A percentile compares a stretch with the other conserved stretches of the same genome.
Evolutionary conservation across 768 basidiomycete species (phyloP).

Genomic region (Lanmaoa pseudosensibilis): DNA sequence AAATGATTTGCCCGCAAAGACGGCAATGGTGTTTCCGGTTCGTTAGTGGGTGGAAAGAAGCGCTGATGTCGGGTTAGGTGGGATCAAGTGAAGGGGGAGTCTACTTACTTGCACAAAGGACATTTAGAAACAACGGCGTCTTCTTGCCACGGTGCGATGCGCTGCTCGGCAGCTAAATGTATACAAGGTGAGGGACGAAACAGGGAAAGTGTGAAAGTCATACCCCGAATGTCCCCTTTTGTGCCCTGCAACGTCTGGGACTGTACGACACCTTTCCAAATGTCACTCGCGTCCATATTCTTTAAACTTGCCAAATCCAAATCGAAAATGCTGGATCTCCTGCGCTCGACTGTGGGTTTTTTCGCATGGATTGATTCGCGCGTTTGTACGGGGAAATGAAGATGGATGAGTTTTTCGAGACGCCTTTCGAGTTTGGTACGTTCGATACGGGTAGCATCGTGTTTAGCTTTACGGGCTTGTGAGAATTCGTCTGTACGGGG

Average conservation of each 20-base stretch:
- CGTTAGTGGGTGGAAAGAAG: slow-evolving; percentile 83
- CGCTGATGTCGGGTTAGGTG: slow-evolving; percentile 35
- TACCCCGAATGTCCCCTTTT: slow-evolving; percentile 72
- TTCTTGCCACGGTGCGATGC: slow-evolving; percentile 93
- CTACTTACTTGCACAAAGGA: slow-evolving; percentile 76
- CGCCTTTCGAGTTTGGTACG: slow-evolving; percentile 82
- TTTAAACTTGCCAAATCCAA: slow-evolving; percentile 57
- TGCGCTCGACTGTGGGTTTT: slow-evolving; percentile 22
- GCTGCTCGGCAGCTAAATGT: slow-evolving; percentile 72
- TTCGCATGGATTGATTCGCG: slow-evolving; percentile 12
- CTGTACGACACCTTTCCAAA: slow-evolving; percentile 66
- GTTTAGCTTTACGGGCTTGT: slow-evolving; percentile 38
- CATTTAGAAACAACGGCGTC: slow-evolving; percentile 77
- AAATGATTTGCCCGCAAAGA: slow-evolving; percentile 88
- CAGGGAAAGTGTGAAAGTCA: slow-evolving; percentile 9
- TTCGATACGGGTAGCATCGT: slow-evolving; percentile 63
- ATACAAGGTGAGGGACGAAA: slow-evolving; percentile 2
- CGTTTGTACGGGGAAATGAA: slow-evolving; percentile 56
- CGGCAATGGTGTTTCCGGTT: slow-evolving; percentile 97
- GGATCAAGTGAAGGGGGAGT: not conserved
- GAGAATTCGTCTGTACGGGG: slow-evolving; percentile 80
- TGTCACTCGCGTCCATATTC: slow-evolving; percentile 62
- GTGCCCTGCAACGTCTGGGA: slow-evolving; percentile 42
- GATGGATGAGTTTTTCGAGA: slow-evolving; percentile 79
- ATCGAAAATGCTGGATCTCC: slow-evolving; percentile 74